Conservation (phyloP, 805 yeast genomes). For the Millerozyma acaciae region DNA sequence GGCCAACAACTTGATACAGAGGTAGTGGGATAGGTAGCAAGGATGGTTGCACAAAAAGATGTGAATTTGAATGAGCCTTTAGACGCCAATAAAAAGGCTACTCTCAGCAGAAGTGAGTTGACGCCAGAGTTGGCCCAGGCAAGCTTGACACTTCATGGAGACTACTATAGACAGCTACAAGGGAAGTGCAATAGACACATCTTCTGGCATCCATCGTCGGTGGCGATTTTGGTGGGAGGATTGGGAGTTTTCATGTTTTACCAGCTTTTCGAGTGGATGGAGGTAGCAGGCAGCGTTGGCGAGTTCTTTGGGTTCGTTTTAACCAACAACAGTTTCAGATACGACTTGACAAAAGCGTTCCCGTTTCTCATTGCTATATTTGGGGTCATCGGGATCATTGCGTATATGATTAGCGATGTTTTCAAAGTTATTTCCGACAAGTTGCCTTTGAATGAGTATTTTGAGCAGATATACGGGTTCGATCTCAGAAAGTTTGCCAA, state of each 20-base stretch:
- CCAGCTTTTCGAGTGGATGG: conserved; percentile 26
- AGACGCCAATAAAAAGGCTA: conserved; percentile 47
- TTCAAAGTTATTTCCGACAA: conserved; percentile 36
- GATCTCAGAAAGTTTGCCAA: conserved; percentile 48
- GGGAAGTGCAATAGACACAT: conserved; percentile 42
- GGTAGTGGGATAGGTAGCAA: no score
- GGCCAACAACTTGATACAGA: no score
- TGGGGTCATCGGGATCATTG: conserved; percentile 38
- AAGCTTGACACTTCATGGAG: conserved; percentile 60
- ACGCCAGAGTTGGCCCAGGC: conserved; percentile 59
- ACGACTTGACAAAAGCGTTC: conserved; percentile 22
- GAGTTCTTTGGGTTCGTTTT: conserved; percentile 24
- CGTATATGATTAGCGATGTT: conserved; percentile 42
- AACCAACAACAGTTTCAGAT: conserved; percentile 22
- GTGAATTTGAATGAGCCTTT: conserved; percentile 54
- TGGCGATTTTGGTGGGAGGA: conserved; percentile 1
- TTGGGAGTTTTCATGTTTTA: conserved; percentile 12
- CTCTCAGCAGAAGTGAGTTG: conserved; percentile 46
- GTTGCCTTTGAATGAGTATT: conserved; percentile 20
- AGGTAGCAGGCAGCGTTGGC: conserved; percentile 23
- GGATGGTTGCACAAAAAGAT: conserved; percentile 46
- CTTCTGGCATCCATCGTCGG: conserved; percentile 40
- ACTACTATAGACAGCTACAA: conserved; percentile 48
- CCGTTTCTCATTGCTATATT: conserved; percentile 38
- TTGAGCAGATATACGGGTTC: conserved; percentile 43